Evolutionary conservation across 2,329 filamentous ascomycete species (phyloP).

Genomic region (Diaporthe sp.): DNA sequence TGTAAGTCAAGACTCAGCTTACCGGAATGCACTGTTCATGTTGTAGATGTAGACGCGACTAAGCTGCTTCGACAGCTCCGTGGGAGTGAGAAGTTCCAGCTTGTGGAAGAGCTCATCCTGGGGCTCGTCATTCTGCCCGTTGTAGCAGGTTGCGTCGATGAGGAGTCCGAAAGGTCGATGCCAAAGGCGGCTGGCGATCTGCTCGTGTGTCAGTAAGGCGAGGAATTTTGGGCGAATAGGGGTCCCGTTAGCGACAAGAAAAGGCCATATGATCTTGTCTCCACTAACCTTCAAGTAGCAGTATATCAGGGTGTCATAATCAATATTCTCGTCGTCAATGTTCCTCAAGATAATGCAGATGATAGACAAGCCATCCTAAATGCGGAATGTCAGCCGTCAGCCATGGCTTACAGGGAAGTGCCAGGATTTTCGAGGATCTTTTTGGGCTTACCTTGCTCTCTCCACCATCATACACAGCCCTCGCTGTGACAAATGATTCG

Average conservation of each 20-base stretch:
- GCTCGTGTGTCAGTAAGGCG: conserved; percentile 11
- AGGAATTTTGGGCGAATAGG: not conserved
- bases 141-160: conserved; percentile 77
- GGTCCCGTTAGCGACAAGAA: not conserved
- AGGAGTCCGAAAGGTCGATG: conserved; percentile 75
- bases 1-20: conserved; percentile 37
- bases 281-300: conserved; percentile 72
- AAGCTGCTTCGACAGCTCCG: conserved; percentile 68
- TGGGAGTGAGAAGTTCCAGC: conserved; percentile 70
- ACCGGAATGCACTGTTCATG: conserved; percentile 77
- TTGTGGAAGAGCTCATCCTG: conserved; percentile 74
- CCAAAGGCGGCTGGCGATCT: conserved; percentile 78
- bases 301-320: conserved; percentile 74
- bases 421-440: not conserved
- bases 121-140: conserved; percentile 69
- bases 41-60: conserved; percentile 76
- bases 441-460: conserved; percentile 68
- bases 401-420: not conserved
- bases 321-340: conserved; percentile 72
- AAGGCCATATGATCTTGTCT: not conserved
- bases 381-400: conserved; percentile 13
- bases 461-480: conserved; percentile 76
- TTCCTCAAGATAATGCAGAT: conserved; percentile 76
- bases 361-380: conserved; percentile 72
- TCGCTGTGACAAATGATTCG: conserved; percentile 71